phyloP scores from a whole-genome alignment of 192 early-diverging fungal species.

The Entomortierella chlamydospora region DNA sequence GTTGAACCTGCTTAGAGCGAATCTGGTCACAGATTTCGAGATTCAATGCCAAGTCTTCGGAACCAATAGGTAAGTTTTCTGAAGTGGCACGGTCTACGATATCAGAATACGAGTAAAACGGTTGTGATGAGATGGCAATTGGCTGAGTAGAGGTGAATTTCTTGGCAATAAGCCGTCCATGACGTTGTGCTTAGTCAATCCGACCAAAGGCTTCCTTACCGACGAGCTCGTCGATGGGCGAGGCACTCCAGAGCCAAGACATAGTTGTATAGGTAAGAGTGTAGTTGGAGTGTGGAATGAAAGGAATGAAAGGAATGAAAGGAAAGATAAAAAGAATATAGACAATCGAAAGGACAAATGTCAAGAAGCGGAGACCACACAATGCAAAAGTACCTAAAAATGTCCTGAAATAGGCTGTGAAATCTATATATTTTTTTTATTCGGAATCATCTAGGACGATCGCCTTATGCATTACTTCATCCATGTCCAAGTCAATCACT shows the following conservation, averaged over 20 bases:
- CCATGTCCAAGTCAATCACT: neutral
- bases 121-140: too few species aligned
- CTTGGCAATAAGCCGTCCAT: too few species aligned
- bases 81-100: constrained; percentile 86
- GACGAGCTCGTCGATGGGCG: constrained; percentile 58
- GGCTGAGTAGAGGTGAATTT: too few species aligned
- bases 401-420: neutral
- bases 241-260: constrained; percentile 55
- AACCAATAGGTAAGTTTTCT: constrained; percentile 87
- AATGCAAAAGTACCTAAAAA: neutral
- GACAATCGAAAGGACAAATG: neutral
- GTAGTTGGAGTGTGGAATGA: neutral
- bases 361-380: neutral
- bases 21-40: constrained; percentile 96
- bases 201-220: constrained; percentile 41
- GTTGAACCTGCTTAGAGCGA: constrained; percentile 82
- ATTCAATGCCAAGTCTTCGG: constrained; percentile 84
- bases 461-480: neutral
- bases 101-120: too few species aligned
- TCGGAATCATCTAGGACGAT: constrained; percentile 11
- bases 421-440: neutral
- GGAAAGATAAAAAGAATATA: neutral
- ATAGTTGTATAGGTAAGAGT: constrained; percentile 10
- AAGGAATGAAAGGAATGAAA: constrained; percentile 1
- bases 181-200: too few species aligned